phyloP scores from a whole-genome alignment of 2,329 filamentous ascomycete species.

The Diaporthe velutina region DNA sequence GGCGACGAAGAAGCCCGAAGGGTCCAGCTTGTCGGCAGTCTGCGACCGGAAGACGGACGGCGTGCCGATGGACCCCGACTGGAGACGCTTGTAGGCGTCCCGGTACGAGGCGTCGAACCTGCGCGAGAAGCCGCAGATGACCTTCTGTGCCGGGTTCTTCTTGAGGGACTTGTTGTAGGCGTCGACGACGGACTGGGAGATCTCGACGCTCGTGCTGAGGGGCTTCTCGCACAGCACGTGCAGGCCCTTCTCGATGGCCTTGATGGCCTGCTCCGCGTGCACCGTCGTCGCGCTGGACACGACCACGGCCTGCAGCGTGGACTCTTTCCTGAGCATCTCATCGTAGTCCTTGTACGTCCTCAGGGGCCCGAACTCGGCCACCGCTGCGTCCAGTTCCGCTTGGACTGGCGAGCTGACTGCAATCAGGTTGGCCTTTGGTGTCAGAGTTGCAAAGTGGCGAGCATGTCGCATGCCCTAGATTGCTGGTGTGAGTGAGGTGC shows the following conservation, averaged over 20 bases:
- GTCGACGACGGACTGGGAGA: slow-evolving; percentile 65
- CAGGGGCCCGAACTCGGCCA: slow-evolving; percentile 57
- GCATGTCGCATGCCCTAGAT: slow-evolving; percentile 61
- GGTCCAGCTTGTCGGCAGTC: slow-evolving; percentile 76
- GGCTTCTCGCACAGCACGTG: slow-evolving; percentile 74
- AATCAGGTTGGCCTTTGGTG: slow-evolving; percentile 19
- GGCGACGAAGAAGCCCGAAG: slow-evolving; percentile 75
- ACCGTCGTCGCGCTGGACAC: slow-evolving; percentile 61
- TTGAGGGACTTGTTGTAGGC: slow-evolving; percentile 65
- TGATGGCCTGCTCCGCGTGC: slow-evolving; percentile 69
- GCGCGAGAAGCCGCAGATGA: slow-evolving; percentile 76
- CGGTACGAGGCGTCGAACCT: slow-evolving; percentile 77
- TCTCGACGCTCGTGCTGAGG: slow-evolving; percentile 68
- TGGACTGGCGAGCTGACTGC: slow-evolving; percentile 28
- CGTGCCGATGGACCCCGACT: slow-evolving; percentile 68
- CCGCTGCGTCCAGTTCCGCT: slow-evolving; percentile 55
- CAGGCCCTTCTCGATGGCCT: slow-evolving; percentile 65
- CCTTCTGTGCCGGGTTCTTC: slow-evolving; percentile 70
- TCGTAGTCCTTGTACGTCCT: slow-evolving; percentile 59
- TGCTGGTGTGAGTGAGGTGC: neutral
- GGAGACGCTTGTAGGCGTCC: slow-evolving; percentile 66
- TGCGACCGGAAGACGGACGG: slow-evolving; percentile 73
- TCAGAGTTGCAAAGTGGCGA: slow-evolving; percentile 52
- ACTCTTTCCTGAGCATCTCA: slow-evolving; percentile 57
- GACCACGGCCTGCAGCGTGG: slow-evolving; percentile 56